Conservation (phyloP, 1,284 basidiomycete species). For the Tetrapyrgos nigripes region DNA sequence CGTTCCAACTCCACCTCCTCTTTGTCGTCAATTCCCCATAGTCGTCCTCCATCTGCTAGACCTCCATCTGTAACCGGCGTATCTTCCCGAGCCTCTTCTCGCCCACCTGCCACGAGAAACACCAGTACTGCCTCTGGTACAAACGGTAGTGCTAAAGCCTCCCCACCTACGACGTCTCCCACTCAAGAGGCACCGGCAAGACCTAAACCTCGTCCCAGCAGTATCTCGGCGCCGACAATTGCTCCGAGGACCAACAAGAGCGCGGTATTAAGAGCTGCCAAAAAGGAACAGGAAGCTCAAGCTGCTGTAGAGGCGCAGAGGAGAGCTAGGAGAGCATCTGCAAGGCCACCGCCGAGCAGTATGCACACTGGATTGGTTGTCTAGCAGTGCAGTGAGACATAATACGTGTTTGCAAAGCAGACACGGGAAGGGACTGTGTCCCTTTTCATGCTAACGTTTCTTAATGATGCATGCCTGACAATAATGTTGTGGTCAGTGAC, state of each 20-base stretch:
- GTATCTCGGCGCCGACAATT: slow-evolving; percentile 60
- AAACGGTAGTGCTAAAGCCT: slow-evolving; percentile 14
- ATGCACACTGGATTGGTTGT: slow-evolving; percentile 16
- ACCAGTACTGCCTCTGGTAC: background rate
- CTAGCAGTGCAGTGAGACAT: background rate
- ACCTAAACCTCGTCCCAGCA: slow-evolving; percentile 57
- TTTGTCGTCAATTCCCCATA: slow-evolving; percentile 11
- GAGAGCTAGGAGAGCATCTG: slow-evolving; percentile 29
- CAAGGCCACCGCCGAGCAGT: slow-evolving; percentile 25
- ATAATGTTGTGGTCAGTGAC: too few relatives aligned
- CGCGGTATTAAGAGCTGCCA: slow-evolving; percentile 73
- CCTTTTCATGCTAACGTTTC: background rate
- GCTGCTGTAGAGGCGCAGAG: slow-evolving; percentile 39
- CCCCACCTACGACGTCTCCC: slow-evolving; percentile 7
- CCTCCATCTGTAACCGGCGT: background rate
- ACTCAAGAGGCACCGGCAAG: slow-evolving; percentile 8
- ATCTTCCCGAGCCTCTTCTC: background rate
- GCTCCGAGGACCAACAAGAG: slow-evolving; percentile 75
- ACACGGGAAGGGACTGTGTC: background rate
- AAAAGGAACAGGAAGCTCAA: slow-evolving; percentile 57
- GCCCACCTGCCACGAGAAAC: background rate
- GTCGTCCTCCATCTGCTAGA: background rate
- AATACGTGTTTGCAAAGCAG: background rate
- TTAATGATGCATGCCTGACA: too few relatives aligned
- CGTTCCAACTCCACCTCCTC: slow-evolving; percentile 45